Conservation (phyloP, 169 alveolate genomes). For the Plasmodium ovale region DNA sequence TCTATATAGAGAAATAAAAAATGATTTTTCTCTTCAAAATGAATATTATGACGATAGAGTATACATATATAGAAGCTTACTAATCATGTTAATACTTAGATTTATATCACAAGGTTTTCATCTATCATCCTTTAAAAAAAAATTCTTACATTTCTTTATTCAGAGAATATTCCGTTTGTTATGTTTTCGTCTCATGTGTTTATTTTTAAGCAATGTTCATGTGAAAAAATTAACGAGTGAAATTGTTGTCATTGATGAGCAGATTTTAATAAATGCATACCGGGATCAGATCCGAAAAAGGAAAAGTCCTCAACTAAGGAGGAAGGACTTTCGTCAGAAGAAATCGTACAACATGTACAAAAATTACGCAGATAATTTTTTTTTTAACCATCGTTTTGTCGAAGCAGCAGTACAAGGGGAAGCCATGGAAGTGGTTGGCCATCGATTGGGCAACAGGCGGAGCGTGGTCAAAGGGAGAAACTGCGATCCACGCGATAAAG, state of each 20-base stretch:
- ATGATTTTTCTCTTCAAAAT: slow-evolving; percentile 30
- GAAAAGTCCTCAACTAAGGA: neutral
- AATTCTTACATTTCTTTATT: slow-evolving; percentile 40
- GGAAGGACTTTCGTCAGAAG: neutral
- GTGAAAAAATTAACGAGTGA: slow-evolving; percentile 60
- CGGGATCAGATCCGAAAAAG: neutral
- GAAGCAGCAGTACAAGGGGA: neutral
- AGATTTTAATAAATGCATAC: slow-evolving; percentile 13
- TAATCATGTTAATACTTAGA: slow-evolving; percentile 26
- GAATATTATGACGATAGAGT: slow-evolving; percentile 48
- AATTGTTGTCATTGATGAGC: slow-evolving; percentile 39
- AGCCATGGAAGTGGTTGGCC: neutral
- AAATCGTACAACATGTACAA: slow-evolving; percentile 65
- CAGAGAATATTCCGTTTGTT: slow-evolving; percentile 61
- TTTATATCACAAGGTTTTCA: slow-evolving; percentile 12
- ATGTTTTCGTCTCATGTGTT: slow-evolving; percentile 60
- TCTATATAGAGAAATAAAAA: slow-evolving; percentile 59
- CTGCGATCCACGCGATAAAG: neutral
- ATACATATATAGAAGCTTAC: slow-evolving; percentile 46
- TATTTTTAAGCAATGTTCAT: slow-evolving; percentile 28
- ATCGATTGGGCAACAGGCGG: neutral
- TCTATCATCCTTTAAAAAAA: slow-evolving; percentile 32
- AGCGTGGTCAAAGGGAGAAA: neutral
- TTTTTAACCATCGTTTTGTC: slow-evolving; percentile 19
- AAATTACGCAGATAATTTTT: slow-evolving; percentile 43